A percentile compares a stretch with the other conserved stretches of the same genome.
These are phyloP conservation scores for Chytriomyces confervae DNA, from an alignment of 192 early-diverging fungal genomes.

Conservation along the genomic window DNA sequence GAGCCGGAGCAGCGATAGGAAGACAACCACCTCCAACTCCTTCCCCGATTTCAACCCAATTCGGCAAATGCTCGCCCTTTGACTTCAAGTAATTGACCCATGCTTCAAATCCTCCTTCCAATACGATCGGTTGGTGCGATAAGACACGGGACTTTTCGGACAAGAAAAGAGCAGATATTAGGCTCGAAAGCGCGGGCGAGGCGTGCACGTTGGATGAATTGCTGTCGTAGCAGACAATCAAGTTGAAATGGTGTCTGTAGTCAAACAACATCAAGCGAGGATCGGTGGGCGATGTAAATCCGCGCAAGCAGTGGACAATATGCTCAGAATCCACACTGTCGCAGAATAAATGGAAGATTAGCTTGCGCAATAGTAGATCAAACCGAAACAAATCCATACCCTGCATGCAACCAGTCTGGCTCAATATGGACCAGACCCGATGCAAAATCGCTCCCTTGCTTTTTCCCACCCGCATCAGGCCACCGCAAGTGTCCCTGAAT, in stretches of 20 bases:
- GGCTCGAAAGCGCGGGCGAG: conserved; percentile 28
- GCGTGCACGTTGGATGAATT: conserved; percentile 49
- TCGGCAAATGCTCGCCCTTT: conserved; percentile 20
- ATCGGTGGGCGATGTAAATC: conserved; percentile 62
- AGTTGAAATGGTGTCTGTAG: conserved; percentile 67
- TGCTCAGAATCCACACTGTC: conserved; percentile 21
- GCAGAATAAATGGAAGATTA: neutral
- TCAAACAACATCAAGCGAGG: conserved; percentile 70
- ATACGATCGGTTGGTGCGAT: conserved; percentile 65
- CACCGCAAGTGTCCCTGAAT: conserved; percentile 72
- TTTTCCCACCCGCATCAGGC: conserved; percentile 19
- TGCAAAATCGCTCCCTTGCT: neutral
- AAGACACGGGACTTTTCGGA: conserved; percentile 66
- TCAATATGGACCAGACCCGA: conserved; percentile 74
- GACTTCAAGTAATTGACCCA: conserved; percentile 66
- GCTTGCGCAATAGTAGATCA: neutral
- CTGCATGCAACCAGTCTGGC: conserved; percentile 62
- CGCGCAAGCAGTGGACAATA: conserved; percentile 55
- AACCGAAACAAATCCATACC: conserved; percentile 46
- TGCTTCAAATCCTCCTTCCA: conserved; percentile 80
- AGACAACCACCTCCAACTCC: conserved; percentile 32
- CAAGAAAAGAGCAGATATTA: conserved; percentile 61
- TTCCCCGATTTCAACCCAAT: conserved; percentile 55
- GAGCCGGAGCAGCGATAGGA: conserved; percentile 7
- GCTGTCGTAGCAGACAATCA: conserved; percentile 77